Evolutionary conservation across 257 asterid genomes (phyloP).

Genomic region (Plantago elongata): DNA sequence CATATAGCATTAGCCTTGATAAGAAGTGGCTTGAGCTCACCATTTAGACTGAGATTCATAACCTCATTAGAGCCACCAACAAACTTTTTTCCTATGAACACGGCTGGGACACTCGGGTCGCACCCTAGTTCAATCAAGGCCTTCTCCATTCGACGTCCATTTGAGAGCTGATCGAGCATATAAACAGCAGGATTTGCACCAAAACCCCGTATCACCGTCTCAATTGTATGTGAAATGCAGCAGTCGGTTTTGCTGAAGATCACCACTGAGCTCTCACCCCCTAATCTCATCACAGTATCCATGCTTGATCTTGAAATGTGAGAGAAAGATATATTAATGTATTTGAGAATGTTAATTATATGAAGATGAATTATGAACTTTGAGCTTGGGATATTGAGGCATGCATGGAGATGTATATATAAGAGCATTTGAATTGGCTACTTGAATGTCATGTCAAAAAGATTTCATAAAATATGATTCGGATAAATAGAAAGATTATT

Average conservation of each 20-base stretch:
- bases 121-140: conserved; percentile 45
- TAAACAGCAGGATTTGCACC: conserved; percentile 46
- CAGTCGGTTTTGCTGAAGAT: conserved; percentile 54
- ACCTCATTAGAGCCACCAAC: conserved; percentile 63
- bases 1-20: conserved; percentile 56
- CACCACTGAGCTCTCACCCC: conserved; percentile 42
- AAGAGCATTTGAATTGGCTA: not conserved
- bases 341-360: not conserved
- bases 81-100: conserved; percentile 47
- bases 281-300: conserved; percentile 42
- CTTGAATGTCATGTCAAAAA: too few relatives aligned
- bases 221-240: conserved; percentile 51
- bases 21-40: conserved; percentile 51
- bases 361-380: not conserved
- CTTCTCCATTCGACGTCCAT: conserved; percentile 45
- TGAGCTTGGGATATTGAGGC: not conserved
- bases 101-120: conserved; percentile 52
- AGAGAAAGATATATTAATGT: conserved; percentile 14
- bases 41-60: conserved; percentile 52
- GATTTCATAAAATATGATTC: not conserved
- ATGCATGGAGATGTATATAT: not conserved
- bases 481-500: too few relatives aligned
- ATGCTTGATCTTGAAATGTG: conserved; percentile 11
- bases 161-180: conserved; percentile 38
- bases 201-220: conserved; percentile 36